Evolutionary conservation across 495 filamentous ascomycete species (phyloP).

Genomic region (Platismatia glauca): DNA sequence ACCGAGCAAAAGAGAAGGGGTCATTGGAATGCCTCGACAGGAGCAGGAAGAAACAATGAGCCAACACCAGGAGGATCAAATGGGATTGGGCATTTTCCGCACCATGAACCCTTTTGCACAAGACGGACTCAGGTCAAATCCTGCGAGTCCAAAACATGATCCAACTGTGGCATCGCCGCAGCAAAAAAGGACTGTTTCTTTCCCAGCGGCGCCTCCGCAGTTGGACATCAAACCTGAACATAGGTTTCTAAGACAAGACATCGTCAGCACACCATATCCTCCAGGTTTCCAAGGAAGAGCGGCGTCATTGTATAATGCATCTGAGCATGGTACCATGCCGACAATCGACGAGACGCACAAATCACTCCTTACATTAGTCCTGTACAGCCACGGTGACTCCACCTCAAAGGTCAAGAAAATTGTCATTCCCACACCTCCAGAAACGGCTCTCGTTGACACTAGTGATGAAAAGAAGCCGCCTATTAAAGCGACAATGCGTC

Average conservation of each 20-base stretch:
- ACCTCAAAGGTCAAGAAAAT: slow-evolving; percentile 18
- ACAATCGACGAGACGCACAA: not conserved
- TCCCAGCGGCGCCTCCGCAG: slow-evolving; percentile 13
- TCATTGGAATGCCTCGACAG: not conserved
- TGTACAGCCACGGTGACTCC: slow-evolving; percentile 14
- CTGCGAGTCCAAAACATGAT: slow-evolving; percentile 1
- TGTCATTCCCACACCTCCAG: slow-evolving; percentile 11
- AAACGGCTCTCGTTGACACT: slow-evolving; percentile 2
- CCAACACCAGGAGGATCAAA: not conserved
- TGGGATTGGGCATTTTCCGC: not conserved
- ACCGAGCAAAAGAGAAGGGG: slow-evolving; percentile 9
- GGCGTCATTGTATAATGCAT: not conserved
- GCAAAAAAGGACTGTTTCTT: slow-evolving; percentile 20
- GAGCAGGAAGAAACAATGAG: not conserved
- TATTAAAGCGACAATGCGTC: slow-evolving; percentile 6
- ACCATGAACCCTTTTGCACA: slow-evolving; percentile 8
- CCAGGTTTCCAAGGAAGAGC: slow-evolving; percentile 1
- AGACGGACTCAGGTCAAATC: not conserved
- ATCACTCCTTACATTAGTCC: slow-evolving; percentile 15
- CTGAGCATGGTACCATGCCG: not conserved
- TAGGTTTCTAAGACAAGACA: slow-evolving; percentile 15
- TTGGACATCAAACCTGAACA: slow-evolving; percentile 10
- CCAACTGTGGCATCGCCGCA: not conserved
- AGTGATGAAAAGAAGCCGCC: slow-evolving; percentile 5
- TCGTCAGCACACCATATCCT: slow-evolving; percentile 28